These are phyloP conservation scores for Gossypium gossypioides DNA, from an alignment of 441 rosid genomes.

Conservation along the genomic window DNA sequence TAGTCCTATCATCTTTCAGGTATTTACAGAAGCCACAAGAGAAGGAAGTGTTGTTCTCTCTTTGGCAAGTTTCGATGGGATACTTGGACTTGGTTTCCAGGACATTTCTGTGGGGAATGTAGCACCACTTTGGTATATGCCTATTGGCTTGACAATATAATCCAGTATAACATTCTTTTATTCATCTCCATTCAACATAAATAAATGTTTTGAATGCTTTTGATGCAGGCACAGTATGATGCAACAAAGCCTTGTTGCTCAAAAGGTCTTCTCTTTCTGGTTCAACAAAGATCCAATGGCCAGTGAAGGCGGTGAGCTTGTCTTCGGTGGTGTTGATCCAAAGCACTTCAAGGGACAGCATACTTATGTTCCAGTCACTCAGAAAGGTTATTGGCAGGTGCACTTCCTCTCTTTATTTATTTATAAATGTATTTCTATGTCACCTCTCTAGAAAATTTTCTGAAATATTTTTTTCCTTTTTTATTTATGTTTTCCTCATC, in stretches of 20 bases:
- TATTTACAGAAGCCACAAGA: slow-evolving; percentile 52
- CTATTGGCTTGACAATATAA: neutral
- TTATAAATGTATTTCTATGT: neutral
- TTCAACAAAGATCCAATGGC: slow-evolving; percentile 40
- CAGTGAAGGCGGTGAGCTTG: slow-evolving; percentile 50
- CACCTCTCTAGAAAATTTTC: neutral
- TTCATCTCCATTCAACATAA: neutral
- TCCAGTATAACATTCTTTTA: neutral
- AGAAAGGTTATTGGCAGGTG: slow-evolving; percentile 60
- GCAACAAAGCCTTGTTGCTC: slow-evolving; percentile 40
- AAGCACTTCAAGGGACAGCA: slow-evolving; percentile 51
- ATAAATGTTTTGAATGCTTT: neutral
- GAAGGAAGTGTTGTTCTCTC: slow-evolving; percentile 54
- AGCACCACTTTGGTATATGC: slow-evolving; percentile 41
- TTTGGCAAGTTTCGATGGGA: slow-evolving; percentile 59
- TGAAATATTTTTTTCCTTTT: neutral
- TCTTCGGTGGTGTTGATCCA: slow-evolving; percentile 49
- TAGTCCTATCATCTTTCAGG: slow-evolving; percentile 23
- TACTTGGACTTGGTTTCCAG: slow-evolving; percentile 55
- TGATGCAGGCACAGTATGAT: slow-evolving; percentile 45
- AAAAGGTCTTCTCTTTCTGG: slow-evolving; percentile 53
- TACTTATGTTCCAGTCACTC: slow-evolving; percentile 54
- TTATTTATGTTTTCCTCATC: neutral
- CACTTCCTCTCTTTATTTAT: neutral
- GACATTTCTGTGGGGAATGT: slow-evolving; percentile 48